phyloP scores from a whole-genome alignment of 2,329 filamentous ascomycete species.

The Sporothrix variecibatus region DNA sequence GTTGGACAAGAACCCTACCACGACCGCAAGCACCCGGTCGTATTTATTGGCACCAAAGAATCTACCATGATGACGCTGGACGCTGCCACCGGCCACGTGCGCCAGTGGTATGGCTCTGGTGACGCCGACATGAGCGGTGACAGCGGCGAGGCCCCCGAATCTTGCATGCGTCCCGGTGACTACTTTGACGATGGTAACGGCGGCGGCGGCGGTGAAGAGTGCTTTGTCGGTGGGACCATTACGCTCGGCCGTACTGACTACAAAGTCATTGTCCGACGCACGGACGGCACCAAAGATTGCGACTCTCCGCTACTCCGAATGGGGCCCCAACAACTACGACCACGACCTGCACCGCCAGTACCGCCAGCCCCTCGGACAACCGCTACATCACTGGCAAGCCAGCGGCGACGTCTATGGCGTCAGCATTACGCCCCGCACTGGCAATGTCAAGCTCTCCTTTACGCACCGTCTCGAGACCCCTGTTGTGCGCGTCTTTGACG shows the following conservation, averaged over 20 bases:
- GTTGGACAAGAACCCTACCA: slow-evolving; percentile 81
- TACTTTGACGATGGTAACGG: slow-evolving; percentile 59
- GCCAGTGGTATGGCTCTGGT: slow-evolving; percentile 80
- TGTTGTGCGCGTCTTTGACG: slow-evolving; percentile 85
- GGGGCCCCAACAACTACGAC: slow-evolving; percentile 90
- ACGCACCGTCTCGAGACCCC: slow-evolving; percentile 71
- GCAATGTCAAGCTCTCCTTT: slow-evolving; percentile 59
- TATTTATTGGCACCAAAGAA: slow-evolving; percentile 90
- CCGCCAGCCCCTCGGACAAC: slow-evolving; percentile 75
- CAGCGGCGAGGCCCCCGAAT: slow-evolving; percentile 66
- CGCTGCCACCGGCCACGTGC: slow-evolving; percentile 76
- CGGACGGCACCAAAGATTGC: slow-evolving; percentile 75
- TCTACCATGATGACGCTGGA: slow-evolving; percentile 88
- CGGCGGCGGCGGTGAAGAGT: slow-evolving; percentile 69
- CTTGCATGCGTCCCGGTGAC: slow-evolving; percentile 70
- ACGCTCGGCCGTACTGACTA: slow-evolving; percentile 88
- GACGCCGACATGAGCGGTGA: slow-evolving; percentile 57
- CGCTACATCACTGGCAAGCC: slow-evolving; percentile 83
- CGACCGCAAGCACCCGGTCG: slow-evolving; percentile 72
- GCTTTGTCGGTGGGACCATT: slow-evolving; percentile 76
- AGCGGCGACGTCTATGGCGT: slow-evolving; percentile 84
- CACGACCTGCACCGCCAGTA: slow-evolving; percentile 85
- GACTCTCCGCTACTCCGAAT: slow-evolving; percentile 90
- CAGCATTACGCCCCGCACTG: slow-evolving; percentile 55
- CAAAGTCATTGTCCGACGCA: slow-evolving; percentile 79